phyloP scores from a whole-genome alignment of 1,284 basidiomycete genomes.

The Cryptococcus sp. region DNA sequence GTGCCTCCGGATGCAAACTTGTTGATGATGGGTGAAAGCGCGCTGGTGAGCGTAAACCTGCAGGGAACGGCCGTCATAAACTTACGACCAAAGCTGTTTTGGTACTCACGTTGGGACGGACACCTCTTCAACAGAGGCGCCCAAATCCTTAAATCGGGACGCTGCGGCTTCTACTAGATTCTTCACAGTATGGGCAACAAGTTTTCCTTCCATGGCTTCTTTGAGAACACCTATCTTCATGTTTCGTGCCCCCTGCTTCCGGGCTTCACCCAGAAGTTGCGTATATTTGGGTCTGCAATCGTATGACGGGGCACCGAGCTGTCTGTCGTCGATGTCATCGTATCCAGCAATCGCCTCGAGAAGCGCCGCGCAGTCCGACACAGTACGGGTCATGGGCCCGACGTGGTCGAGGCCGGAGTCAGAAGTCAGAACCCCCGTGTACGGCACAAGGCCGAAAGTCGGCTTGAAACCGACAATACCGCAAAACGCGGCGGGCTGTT shows the following conservation, averaged over 20 bases:
- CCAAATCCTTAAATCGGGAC: slow-evolving; percentile 50
- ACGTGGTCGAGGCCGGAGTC: slow-evolving; percentile 56
- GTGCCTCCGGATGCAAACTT: slow-evolving; percentile 26
- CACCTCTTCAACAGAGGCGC: slow-evolving; percentile 55
- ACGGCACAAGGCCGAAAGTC: slow-evolving; percentile 59
- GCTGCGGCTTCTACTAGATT: slow-evolving; percentile 41
- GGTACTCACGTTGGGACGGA: slow-evolving; percentile 49
- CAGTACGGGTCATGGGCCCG: slow-evolving; percentile 47
- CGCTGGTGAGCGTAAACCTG: slow-evolving; percentile 4
- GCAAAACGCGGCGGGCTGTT: slow-evolving; percentile 57
- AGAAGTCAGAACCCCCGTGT: slow-evolving; percentile 57
- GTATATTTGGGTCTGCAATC: slow-evolving; percentile 54
- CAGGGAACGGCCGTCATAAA: background rate
- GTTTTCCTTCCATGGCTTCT: slow-evolving; percentile 53
- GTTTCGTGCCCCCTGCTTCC: slow-evolving; percentile 40
- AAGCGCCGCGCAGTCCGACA: slow-evolving; percentile 57
- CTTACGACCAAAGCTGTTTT: slow-evolving; percentile 20
- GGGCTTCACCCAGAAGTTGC: slow-evolving; percentile 18
- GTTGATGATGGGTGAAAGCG: slow-evolving; percentile 31
- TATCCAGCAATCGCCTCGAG: slow-evolving; percentile 58
- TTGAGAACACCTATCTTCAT: slow-evolving; percentile 56
- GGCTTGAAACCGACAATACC: slow-evolving; percentile 60
- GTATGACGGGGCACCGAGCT: slow-evolving; percentile 56
- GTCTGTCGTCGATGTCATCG: slow-evolving; percentile 59
- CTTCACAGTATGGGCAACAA: slow-evolving; percentile 32